These are phyloP conservation scores for Dendrobium catenatum DNA, from an alignment of 106 monocot genomes.

Conservation along the genomic window DNA sequence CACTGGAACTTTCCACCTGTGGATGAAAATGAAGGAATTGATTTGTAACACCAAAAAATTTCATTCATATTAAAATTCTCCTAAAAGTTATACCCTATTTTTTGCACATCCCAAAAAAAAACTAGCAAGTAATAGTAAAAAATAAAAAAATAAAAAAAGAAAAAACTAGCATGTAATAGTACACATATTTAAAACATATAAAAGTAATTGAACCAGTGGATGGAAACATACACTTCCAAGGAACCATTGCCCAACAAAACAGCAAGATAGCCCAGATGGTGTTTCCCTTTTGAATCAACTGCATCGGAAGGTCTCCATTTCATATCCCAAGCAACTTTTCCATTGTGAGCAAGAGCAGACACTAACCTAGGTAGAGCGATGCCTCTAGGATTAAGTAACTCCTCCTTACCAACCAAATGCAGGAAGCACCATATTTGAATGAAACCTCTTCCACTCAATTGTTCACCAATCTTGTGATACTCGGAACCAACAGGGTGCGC, in stretches of 20 bases:
- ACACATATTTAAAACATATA: background rate
- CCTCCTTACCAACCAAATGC: constrained; percentile 24
- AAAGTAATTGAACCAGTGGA: background rate
- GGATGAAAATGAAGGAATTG: background rate
- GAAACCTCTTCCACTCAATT: constrained; percentile 65
- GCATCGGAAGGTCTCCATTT: constrained; percentile 71
- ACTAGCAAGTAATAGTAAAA: no score
- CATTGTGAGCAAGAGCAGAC: constrained; percentile 78
- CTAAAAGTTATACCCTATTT: no score
- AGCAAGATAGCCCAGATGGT: constrained; percentile 76
- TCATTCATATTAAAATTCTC: no score
- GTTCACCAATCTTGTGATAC: constrained; percentile 77
- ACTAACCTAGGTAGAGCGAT: constrained; percentile 56
- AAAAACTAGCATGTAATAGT: background rate
- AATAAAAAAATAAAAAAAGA: no score
- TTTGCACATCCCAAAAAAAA: background rate
- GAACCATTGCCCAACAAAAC: constrained; percentile 81
- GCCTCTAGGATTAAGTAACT: constrained; percentile 9
- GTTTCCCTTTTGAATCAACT: constrained; percentile 18
- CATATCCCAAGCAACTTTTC: constrained; percentile 94
- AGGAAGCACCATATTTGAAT: constrained; percentile 92
- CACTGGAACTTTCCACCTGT: constrained; percentile 78
- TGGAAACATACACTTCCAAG: constrained; percentile 77
- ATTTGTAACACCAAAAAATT: background rate
- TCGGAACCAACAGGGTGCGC: constrained; percentile 75